Evolutionary conservation across 1,284 basidiomycete genomes (phyloP).

Genomic region (Ceratobasidium sp.): DNA sequence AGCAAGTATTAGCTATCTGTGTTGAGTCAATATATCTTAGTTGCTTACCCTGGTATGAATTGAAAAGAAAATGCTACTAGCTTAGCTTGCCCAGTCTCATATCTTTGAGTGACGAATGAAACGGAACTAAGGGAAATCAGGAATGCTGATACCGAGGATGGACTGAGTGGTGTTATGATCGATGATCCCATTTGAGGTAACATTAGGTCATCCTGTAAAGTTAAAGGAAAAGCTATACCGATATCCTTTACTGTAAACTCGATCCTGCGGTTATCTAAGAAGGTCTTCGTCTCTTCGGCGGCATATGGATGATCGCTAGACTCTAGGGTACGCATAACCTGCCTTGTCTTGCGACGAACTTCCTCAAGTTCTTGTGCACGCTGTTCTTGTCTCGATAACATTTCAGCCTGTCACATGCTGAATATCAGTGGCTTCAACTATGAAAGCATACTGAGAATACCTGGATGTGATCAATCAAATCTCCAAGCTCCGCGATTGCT

Average conservation of each 20-base stretch:
- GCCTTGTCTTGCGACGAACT: conserved; percentile 85
- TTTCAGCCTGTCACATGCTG: conserved; percentile 70
- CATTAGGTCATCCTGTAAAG: conserved; percentile 56
- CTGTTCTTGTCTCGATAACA: conserved; percentile 78
- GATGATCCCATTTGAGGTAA: conserved; percentile 38
- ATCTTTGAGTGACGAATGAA: conserved; percentile 78
- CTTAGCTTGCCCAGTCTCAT: conserved; percentile 81
- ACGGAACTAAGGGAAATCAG: conserved; percentile 84
- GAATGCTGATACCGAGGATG: conserved; percentile 77
- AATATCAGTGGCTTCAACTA: background rate
- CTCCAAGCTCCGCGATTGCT: conserved; percentile 88
- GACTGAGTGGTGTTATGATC: conserved; percentile 32
- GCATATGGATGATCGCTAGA: conserved; percentile 54
- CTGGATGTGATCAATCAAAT: conserved; percentile 87
- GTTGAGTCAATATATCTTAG: background rate
- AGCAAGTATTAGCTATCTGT: conserved; percentile 29
- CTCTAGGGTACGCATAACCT: conserved; percentile 81
- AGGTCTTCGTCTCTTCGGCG: conserved; percentile 15
- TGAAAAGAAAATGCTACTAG: conserved; percentile 84
- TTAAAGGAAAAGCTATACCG: conserved; percentile 88
- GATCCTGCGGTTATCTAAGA: conserved; percentile 74
- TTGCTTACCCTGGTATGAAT: conserved; percentile 79
- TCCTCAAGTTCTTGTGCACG: conserved; percentile 81
- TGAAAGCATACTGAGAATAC: conserved; percentile 58
- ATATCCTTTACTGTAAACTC: conserved; percentile 76